Percentiles rank a stretch among this genome's conserved stretches.
These are phyloP conservation scores for Astragalus membranaceus DNA, from an alignment of 306 rosid species.

Conservation along the genomic window DNA sequence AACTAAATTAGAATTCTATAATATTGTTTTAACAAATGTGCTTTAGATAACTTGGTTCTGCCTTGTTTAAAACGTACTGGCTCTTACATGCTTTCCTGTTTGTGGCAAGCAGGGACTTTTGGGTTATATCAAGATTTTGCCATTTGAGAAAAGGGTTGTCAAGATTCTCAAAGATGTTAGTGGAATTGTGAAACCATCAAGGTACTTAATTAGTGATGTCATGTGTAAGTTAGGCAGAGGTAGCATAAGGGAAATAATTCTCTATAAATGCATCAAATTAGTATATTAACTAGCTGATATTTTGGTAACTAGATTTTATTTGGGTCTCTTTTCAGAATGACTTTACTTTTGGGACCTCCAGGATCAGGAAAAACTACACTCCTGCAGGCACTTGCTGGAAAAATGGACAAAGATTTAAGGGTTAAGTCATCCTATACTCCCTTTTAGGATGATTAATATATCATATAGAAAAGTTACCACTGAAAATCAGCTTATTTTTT, in stretches of 20 bases:
- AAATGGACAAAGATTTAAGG: slow-evolving; percentile 35
- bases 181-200: slow-evolving; percentile 44
- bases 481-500: too few relatives aligned
- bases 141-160: slow-evolving; percentile 47
- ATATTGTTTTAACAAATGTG: too few relatives aligned
- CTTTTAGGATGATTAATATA: background rate
- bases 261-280: background rate
- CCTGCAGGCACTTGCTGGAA: slow-evolving; percentile 39
- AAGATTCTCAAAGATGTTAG: slow-evolving; percentile 30
- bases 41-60: background rate
- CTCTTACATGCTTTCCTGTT: background rate
- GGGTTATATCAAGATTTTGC: slow-evolving; percentile 44
- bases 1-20: too few relatives aligned
- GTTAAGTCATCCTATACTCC: slow-evolving; percentile 15
- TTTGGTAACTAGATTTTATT: background rate
- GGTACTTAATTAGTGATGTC: slow-evolving; percentile 21
- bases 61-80: background rate
- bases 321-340: slow-evolving; percentile 31
- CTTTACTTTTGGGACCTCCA: slow-evolving; percentile 44
- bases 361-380: slow-evolving; percentile 47
- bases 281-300: background rate
- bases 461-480: background rate
- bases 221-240: background rate
- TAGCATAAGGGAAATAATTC: background rate
- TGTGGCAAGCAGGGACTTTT: slow-evolving; percentile 30